Evolutionary conservation across 257 asterid species (phyloP), one percentile per base, ranked within the genome.

Genomic region (Scutellaria galericulata): DNA sequence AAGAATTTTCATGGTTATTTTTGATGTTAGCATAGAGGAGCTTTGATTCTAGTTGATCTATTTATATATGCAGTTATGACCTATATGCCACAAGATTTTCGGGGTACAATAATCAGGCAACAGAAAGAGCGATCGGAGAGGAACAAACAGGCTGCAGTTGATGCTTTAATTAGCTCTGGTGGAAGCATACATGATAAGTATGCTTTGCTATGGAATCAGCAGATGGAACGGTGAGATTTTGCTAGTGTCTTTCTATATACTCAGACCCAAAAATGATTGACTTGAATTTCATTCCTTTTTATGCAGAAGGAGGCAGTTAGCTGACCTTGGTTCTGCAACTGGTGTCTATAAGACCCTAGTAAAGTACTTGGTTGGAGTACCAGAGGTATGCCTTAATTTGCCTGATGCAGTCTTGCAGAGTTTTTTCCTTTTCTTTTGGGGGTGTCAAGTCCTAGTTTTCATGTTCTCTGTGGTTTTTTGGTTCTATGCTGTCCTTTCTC

Each of bases 101-200:
- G 99, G 71, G 99, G 99, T 44, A 82, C 96, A 8, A 76, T 95
- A 70, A 95, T 95, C 50, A 87, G 95, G 87, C 98, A 95, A 80
- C 99, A 95, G 78, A 88, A 87, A 86, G 99, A 94, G 84, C 97
- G 97, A 6, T 94, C 99, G 2, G 99, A 92, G 99, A 87, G 90
- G 87, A 91, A 88, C 81, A 94, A 91, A 73, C 98, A 92, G 79
- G 96, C 95, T 31, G 92, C 78, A 78, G 71, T 94, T 79, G 96
- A 94, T 77, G 90, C 92, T 68, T 76, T 94, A 72, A 71, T 88
- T 79, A 90, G 78, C 75, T 80, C 97, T 71, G 99, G 99, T 53
- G 93, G 93, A 81, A 88, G 91, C 86, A 92, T 94, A 77, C 95
- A 70, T 52, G 98, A 91, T 72, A 89, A 78, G 63, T 92, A 94